phyloP scores from a whole-genome alignment of 2,329 filamentous ascomycete species.

The Cercospora sojina region DNA sequence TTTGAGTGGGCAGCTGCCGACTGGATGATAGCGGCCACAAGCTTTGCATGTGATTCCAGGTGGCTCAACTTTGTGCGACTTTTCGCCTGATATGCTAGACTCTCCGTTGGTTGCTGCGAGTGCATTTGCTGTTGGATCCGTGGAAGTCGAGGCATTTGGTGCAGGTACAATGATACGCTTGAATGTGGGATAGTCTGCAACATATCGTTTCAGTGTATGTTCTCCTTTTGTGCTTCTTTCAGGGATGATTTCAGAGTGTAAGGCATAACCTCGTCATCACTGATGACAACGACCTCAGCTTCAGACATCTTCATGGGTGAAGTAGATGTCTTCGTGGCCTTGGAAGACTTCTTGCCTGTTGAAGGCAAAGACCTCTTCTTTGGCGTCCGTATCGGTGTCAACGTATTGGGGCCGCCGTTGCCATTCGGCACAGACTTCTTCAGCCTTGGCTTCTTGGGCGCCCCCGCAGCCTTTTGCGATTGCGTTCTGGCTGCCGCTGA shows the following conservation, averaged over 20 bases:
- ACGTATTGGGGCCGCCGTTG: slow-evolving; percentile 2
- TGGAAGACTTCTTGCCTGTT: slow-evolving; percentile 15
- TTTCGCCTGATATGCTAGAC: background rate
- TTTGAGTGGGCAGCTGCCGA: slow-evolving; percentile 62
- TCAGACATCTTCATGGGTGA: slow-evolving; percentile 24
- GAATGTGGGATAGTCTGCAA: slow-evolving; percentile 21
- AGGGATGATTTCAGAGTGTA: background rate
- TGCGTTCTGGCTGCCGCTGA: background rate
- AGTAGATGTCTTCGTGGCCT: slow-evolving; percentile 25
- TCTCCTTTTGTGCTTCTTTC: slow-evolving; percentile 4
- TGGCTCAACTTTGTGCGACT: background rate
- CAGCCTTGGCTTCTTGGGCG: background rate
- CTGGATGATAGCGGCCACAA: slow-evolving; percentile 55
- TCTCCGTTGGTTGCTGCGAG: background rate
- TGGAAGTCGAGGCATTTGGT: slow-evolving; percentile 2
- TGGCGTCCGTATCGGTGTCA: background rate
- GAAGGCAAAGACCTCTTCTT: slow-evolving; percentile 18
- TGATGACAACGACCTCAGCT: slow-evolving; percentile 6
- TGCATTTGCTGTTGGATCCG: background rate
- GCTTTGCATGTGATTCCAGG: slow-evolving; percentile 49
- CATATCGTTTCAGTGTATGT: slow-evolving; percentile 4
- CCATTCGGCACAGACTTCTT: slow-evolving; percentile 7
- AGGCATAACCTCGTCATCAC: slow-evolving; percentile 7
- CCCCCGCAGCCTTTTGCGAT: background rate
- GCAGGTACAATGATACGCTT: slow-evolving; percentile 23